Conservation (phyloP, 139 green algal species). For the Chlamydomonas asymmetrica region DNA sequence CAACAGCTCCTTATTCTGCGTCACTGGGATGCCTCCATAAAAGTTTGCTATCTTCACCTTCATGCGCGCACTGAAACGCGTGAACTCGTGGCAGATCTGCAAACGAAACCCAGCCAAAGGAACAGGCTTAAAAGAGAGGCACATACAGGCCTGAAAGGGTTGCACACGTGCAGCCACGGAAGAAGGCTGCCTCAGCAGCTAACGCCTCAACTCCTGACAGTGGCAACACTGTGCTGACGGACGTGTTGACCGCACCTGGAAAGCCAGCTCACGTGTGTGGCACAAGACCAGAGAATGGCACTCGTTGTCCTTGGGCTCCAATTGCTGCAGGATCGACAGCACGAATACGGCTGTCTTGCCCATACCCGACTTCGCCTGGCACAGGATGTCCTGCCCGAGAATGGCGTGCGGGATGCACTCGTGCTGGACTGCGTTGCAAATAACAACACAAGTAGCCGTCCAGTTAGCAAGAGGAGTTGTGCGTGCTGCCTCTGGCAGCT, state of each 20-base stretch:
- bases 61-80: constrained; percentile 90
- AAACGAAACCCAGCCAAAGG: too few species aligned
- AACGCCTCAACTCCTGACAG: too few species aligned
- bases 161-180: too few species aligned
- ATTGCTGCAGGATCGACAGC: constrained; percentile 94
- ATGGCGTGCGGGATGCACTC: constrained; percentile 99
- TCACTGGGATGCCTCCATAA: constrained; percentile 90
- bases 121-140: too few species aligned
- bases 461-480: too few species aligned
- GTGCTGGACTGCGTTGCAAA: constrained; percentile 97
- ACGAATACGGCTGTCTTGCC: constrained; percentile 99
- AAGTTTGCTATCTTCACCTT: constrained; percentile 91
- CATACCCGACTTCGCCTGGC: constrained; percentile 99
- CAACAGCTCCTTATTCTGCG: constrained; percentile 77
- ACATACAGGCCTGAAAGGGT: too few species aligned
- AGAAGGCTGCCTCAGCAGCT: too few species aligned
- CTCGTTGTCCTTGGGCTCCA: constrained; percentile 76
- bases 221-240: too few species aligned
- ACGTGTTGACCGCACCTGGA: constrained; percentile 78
- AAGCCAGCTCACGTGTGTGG: constrained; percentile 99
- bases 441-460: too few species aligned
- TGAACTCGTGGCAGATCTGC: constrained; percentile 98
- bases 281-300: constrained; percentile 89
- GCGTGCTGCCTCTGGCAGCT: too few species aligned
- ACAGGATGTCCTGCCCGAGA: constrained; percentile 97